Conservation (phyloP, 352 stramenopile genomes). For the Nothophytophthora sp. region DNA sequence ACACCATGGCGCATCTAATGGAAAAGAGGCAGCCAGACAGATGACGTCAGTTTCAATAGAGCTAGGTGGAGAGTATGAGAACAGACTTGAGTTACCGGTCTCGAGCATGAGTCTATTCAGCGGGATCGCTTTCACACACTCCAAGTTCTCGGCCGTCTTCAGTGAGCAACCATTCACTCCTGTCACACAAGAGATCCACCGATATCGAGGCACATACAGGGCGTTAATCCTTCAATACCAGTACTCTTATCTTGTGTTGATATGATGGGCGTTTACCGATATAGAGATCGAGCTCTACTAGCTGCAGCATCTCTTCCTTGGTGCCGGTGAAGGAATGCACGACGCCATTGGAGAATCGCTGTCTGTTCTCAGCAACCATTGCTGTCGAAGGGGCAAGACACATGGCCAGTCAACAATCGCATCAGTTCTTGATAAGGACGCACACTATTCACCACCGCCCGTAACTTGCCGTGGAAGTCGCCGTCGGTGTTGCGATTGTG, state of each 20-base stretch:
- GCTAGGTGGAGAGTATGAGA: neutral
- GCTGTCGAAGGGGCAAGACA: slow-evolving; percentile 24
- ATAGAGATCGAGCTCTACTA: slow-evolving; percentile 94
- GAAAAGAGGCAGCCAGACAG: neutral
- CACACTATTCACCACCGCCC: neutral
- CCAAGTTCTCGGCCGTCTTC: slow-evolving; percentile 94
- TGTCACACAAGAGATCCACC: slow-evolving; percentile 8
- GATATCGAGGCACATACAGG: neutral
- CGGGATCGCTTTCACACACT: slow-evolving; percentile 92
- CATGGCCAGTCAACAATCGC: neutral
- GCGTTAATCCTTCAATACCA: neutral
- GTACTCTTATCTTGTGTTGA: neutral
- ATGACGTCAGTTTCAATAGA: neutral
- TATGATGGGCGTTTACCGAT: slow-evolving; percentile 72
- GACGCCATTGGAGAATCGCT: slow-evolving; percentile 85
- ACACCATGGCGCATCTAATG: slow-evolving; percentile 96
- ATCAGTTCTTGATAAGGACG: neutral
- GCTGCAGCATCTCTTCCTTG: slow-evolving; percentile 90
- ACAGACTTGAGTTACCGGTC: slow-evolving; percentile 57
- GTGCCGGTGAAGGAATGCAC: slow-evolving; percentile 97
- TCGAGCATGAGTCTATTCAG: slow-evolving; percentile 94
- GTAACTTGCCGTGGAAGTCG: slow-evolving; percentile 88
- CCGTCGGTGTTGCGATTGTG: slow-evolving; percentile 95
- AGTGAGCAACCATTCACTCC: slow-evolving; percentile 97
- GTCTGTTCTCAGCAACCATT: slow-evolving; percentile 69